These are phyloP conservation scores for Puccinia horiana DNA, from an alignment of 1,284 basidiomycete genomes.

Conservation along the genomic window DNA sequence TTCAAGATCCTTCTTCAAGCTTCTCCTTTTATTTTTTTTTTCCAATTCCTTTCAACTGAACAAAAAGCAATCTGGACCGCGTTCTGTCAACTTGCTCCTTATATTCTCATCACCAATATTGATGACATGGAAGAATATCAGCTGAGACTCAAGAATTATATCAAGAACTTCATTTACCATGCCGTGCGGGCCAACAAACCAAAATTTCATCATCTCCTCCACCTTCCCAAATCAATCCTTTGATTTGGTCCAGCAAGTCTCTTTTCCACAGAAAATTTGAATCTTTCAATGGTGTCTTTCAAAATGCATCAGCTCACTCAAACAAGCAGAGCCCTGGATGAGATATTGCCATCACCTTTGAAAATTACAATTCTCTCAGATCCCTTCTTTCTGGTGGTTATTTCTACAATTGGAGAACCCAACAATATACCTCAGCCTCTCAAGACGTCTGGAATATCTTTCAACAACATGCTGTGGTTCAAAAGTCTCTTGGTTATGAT, in stretches of 20 bases:
- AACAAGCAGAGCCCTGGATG: conserved; percentile 3
- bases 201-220: conserved; percentile 58
- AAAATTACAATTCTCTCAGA: no score
- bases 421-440: background rate
- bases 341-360: no score
- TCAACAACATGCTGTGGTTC: background rate
- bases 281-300: conserved; percentile 7
- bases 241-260: conserved; percentile 10
- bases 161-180: conserved; percentile 57
- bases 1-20: no score
- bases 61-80: background rate
- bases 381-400: conserved; percentile 1
- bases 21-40: background rate
- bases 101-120: no score
- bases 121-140: no score
- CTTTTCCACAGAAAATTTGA: conserved; percentile 34
- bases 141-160: conserved; percentile 53
- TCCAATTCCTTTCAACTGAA: background rate
- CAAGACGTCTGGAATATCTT: background rate
- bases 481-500: background rate
- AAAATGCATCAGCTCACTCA: background rate
- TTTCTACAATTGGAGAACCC: background rate
- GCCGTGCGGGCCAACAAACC: conserved; percentile 61
- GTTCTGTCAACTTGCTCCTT: no score
- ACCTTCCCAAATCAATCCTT: conserved; percentile 52